Percentiles rank a stretch among this genome's conserved stretches.
Conservation (phyloP, 2,329 filamentous ascomycete genomes). For the Epichloe festucae region DNA sequence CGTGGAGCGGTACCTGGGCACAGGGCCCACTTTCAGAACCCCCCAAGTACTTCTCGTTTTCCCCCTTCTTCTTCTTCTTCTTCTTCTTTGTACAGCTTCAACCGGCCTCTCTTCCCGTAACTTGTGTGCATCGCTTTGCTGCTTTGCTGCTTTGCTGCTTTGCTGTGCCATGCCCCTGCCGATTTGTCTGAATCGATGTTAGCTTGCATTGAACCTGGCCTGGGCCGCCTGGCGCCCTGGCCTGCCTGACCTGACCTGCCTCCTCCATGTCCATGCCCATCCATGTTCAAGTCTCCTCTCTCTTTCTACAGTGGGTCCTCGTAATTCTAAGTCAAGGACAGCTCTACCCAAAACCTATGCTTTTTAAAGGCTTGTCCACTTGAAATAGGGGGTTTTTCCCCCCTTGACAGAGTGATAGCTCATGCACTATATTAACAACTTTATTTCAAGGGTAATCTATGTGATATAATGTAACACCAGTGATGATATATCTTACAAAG, state of each 20-base stretch:
- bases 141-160: neutral
- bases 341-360: no score
- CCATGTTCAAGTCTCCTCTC: no score
- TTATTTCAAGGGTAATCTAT: no score
- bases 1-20: neutral
- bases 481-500: no score
- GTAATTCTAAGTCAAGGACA: no score
- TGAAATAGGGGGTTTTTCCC: no score
- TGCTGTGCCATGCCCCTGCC: conserved; percentile 8
- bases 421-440: no score
- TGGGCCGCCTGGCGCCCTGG: no score
- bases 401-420: no score
- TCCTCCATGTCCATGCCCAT: neutral
- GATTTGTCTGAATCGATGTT: conserved; percentile 7
- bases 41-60: neutral
- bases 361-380: no score
- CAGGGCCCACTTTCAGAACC: neutral
- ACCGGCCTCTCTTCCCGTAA: neutral
- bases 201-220: neutral
- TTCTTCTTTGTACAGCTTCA: neutral
- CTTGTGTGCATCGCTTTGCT: neutral
- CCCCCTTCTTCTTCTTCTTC: neutral
- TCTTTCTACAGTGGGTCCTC: no score
- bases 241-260: conserved; percentile 2
- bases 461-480: no score